Evolutionary conservation across 1,139 yeast genomes (phyloP), one percentile per base, ranked within the genome.

Genomic region (Debaryomyces robertsiae): DNA sequence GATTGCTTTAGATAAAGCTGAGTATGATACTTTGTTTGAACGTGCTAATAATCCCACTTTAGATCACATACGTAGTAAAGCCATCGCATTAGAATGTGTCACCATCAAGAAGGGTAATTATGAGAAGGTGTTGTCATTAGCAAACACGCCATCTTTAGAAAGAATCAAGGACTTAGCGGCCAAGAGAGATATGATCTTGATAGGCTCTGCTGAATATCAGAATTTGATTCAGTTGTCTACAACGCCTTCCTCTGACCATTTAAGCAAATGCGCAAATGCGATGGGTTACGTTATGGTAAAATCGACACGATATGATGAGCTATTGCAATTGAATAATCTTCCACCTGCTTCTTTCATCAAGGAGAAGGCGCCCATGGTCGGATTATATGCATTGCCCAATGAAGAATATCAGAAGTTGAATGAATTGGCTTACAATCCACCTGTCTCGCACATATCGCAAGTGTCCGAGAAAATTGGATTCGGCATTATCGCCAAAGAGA

Each of bases 251-350:
- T 44, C 51, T 27, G 55, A 54, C 2, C 60, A 60, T 36, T 42
- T 66, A n/a, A 57, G 53, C 2, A 46, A 53, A 14, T 61, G 62
- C 39, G 67, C 73, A 33, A 63, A 65, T 42, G 63, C 60, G 9
- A 42, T 65, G 9, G 60, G 54, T 4, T 36, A 54, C 18, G 58
- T 60, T 3, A 46, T 52, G 0, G 14, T 79, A 13, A 48, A 70
- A 4, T 52, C 51, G 14, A 39, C 61, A 9, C 66, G 61, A 13
- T 57, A 61, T 38, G 47, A 48, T 4, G 59, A 55, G 13, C 54
- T 72, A 36, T 25, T 48, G 10, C 40, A 46, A 3, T 57, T 50
- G 30, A 64, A 58, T n/a, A 51, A 55, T 38, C 58, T 57, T n/a
- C 71, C 72, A 30, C 47, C 59, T 6, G 46, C 58, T 17, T 67